Evolutionary conservation across 2,329 filamentous ascomycete species (phyloP).

Genomic region (Pseudogymnoascus sp.): DNA sequence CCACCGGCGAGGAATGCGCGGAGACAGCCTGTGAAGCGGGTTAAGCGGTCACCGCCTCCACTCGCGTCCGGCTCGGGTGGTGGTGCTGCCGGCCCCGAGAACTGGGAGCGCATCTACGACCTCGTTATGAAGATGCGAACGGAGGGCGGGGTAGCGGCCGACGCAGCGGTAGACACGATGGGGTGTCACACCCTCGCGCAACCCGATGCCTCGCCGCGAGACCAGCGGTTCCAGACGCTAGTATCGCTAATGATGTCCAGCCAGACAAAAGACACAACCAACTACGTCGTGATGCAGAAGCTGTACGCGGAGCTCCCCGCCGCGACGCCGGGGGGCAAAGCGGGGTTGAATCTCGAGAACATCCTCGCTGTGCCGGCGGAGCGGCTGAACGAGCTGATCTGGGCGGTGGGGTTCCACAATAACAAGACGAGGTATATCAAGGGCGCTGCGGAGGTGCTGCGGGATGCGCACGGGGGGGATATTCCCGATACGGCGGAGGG

Average conservation of each 20-base stretch:
- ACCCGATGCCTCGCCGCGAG: conserved; percentile 36
- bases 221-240: conserved; percentile 60
- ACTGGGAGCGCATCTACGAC: conserved; percentile 79
- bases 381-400: conserved; percentile 54
- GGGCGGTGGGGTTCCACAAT: conserved; percentile 66
- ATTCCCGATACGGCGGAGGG: conserved; percentile 60
- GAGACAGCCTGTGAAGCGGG: neutral
- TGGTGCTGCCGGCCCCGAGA: conserved; percentile 55
- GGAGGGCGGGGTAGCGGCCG: conserved; percentile 43
- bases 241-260: conserved; percentile 63
- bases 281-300: conserved; percentile 56
- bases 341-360: conserved; percentile 52
- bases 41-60: neutral
- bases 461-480: conserved; percentile 50
- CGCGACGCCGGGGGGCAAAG: conserved; percentile 21
- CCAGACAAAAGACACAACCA: conserved; percentile 68
- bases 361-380: conserved; percentile 52
- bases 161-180: conserved; percentile 95
- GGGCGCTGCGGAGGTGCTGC: conserved; percentile 50
- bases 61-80: too few species aligned
- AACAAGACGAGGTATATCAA: conserved; percentile 68
- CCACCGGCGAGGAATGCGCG: neutral
- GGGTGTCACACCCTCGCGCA: conserved; percentile 75
- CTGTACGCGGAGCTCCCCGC: conserved; percentile 52
- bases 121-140: conserved; percentile 68